Conservation (phyloP, 768 basidiomycete species). For the Rhizopogon rudus region DNA sequence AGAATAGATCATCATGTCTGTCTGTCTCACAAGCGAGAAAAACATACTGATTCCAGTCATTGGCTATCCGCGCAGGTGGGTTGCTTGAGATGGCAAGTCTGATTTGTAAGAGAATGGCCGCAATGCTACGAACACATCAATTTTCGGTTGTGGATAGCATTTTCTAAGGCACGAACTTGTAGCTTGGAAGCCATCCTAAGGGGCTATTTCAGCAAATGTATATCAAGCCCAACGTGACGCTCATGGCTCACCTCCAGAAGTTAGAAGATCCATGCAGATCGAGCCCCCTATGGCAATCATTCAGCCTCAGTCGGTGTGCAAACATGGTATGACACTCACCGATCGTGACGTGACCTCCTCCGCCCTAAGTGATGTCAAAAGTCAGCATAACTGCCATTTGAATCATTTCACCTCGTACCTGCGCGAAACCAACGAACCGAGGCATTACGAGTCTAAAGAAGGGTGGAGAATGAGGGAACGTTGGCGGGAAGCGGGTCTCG, state of each 20-base stretch:
- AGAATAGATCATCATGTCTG: neutral
- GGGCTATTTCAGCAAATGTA: neutral
- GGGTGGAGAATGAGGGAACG: conserved; percentile 65
- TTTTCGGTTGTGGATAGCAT: conserved; percentile 2
- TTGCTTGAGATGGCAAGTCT: conserved; percentile 68
- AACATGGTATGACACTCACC: conserved; percentile 28
- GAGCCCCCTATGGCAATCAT: conserved; percentile 45
- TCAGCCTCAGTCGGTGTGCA: neutral
- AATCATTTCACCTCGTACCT: conserved; percentile 18
- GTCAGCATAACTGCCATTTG: neutral
- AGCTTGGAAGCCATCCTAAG: conserved; percentile 68
- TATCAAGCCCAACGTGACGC: neutral
- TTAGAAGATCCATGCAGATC: conserved; percentile 72
- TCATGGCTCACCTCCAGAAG: conserved; percentile 46
- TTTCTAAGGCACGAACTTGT: conserved; percentile 35
- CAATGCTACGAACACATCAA: conserved; percentile 22
- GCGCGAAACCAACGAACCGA: conserved; percentile 63
- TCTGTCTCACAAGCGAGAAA: neutral
- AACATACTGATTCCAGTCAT: conserved; percentile 44
- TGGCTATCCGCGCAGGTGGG: conserved; percentile 57
- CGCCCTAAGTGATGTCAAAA: conserved; percentile 32
- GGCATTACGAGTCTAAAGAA: conserved; percentile 76
- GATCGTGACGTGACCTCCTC: conserved; percentile 65
- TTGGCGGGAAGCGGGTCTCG: conserved; percentile 65
- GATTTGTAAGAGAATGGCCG: conserved; percentile 55